Base-by-base conservation (phyloP, 78 protist genomes). In the Protostelium mycophagum region DNA sequence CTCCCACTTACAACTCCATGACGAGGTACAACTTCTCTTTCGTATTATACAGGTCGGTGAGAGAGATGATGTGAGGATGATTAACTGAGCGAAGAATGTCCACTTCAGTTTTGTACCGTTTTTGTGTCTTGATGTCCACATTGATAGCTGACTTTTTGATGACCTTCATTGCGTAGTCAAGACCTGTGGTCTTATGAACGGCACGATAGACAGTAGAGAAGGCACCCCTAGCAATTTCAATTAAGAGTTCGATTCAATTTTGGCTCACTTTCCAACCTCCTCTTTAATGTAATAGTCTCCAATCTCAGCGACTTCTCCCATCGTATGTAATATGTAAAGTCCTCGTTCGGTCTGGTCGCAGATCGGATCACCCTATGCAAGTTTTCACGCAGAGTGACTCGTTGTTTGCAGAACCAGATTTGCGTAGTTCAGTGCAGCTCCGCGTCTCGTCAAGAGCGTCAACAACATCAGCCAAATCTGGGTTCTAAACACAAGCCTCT, bases 101-200 rank as follows among this genome's bases (percentile, higher is more conserved):
- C 0, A 93, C 91, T 63, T 93, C 96, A 37, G 89, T 92, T 91
- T 90, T 90, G 9, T 90, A 51, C 0, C 93, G 90, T 51, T 93
- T 91, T 31, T 88, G 88, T 83, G 93, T 86, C 86, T 93, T 93
- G 37, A 87, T 84, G 34, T 90, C 88, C 91, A 89, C 88, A 37
- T 90, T 87, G 94, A 89, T 91, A 73, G 88, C 87, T 91, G 88
- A 90, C 87, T 93, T 93, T 73, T 93, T 92, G 5, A 93, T 93
- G 29, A 93, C 87, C 83, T 93, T 93, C 23, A 93, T 29, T 34
- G 96, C 96, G 83, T 87, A 90, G 83, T 91, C 84, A 35, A 85
- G 35, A 35, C 96, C 96, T 10, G 96, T 90, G 34, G 83, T 83
- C 90, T 85, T 90, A n/a, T 93, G 88, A 34, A 89, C 91, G 28